phyloP scores from a whole-genome alignment of 352 stramenopile genomes.

The Pythium volutum region DNA sequence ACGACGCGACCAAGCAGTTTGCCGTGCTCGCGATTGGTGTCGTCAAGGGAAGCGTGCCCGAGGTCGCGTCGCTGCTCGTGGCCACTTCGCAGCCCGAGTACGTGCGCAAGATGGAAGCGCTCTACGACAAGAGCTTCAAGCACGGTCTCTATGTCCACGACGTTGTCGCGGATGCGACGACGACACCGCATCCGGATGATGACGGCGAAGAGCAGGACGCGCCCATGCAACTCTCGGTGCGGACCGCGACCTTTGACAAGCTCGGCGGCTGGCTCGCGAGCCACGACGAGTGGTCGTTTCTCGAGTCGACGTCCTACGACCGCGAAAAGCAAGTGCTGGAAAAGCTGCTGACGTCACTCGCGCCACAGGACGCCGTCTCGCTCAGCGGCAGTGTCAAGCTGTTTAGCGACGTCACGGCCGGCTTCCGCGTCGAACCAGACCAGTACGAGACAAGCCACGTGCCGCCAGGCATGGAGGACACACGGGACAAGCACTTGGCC shows the following conservation, averaged over 20 bases:
- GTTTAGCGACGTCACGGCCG: background rate
- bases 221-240: constrained; percentile 12
- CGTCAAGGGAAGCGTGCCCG: constrained; percentile 14
- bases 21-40: constrained; percentile 17
- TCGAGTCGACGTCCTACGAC: constrained; percentile 11
- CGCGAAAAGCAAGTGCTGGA: background rate
- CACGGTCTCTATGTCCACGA: constrained; percentile 10
- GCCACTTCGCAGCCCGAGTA: constrained; percentile 2
- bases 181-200: background rate
- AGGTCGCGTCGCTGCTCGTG: constrained; percentile 13
- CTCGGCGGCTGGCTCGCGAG: constrained; percentile 10
- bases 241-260: constrained; percentile 16
- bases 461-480: constrained; percentile 6
- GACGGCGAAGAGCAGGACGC: background rate
- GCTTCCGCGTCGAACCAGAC: constrained; percentile 2
- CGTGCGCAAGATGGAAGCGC: constrained; percentile 16
- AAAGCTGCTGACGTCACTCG: constrained; percentile 11
- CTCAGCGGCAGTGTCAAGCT: background rate
- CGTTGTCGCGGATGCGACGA: background rate
- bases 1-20: background rate
- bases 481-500: background rate
- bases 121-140: constrained; percentile 18
- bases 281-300: constrained; percentile 17
- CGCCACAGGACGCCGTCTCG: background rate
- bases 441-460: constrained; percentile 6